These are phyloP conservation scores for Fusarium abutilonis DNA, from an alignment of 2,329 filamentous ascomycete genomes.

Conservation along the genomic window DNA sequence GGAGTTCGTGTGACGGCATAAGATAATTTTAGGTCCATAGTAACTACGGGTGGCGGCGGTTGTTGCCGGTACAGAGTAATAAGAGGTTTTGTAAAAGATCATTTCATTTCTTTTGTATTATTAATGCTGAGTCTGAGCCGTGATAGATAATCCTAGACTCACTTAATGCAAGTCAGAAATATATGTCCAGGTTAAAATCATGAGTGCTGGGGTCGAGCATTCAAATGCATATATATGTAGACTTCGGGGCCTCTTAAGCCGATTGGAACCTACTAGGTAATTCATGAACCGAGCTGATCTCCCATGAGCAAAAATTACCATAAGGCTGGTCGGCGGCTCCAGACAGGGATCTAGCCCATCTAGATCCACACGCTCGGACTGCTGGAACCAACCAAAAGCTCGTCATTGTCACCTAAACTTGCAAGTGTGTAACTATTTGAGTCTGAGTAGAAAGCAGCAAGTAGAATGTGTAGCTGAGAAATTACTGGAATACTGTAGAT, in stretches of 20 bases:
- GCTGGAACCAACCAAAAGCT: slow-evolving; percentile 30
- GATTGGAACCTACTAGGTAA: slow-evolving; percentile 1
- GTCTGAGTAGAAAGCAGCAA: too few species aligned
- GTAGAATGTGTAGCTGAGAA: neutral
- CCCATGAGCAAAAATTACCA: neutral
- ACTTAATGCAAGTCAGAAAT: neutral
- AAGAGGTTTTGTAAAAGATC: neutral
- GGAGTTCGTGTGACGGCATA: slow-evolving; percentile 22
- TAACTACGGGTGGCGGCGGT: slow-evolving; percentile 35
- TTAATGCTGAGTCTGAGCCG: neutral
- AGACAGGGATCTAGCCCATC: slow-evolving; percentile 11
- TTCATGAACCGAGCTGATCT: slow-evolving; percentile 24
- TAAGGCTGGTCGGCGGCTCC: neutral
- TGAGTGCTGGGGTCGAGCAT: neutral
- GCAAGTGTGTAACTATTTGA: neutral
- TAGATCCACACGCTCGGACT: slow-evolving; percentile 23
- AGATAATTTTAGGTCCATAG: slow-evolving; percentile 1
- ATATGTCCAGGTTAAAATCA: neutral
- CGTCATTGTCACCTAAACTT: slow-evolving; percentile 3
- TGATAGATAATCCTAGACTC: neutral
- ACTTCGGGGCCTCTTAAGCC: slow-evolving; percentile 24
- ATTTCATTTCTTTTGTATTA: neutral
- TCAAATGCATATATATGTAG: slow-evolving; percentile 3
- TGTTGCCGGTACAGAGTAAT: slow-evolving; percentile 28
- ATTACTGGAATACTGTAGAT: too few species aligned